A percentile compares a stretch with the other conserved stretches of the same genome.
These are phyloP conservation scores for Scutellaria galericulata DNA, from an alignment of 257 asterid genomes.

Conservation along the genomic window DNA sequence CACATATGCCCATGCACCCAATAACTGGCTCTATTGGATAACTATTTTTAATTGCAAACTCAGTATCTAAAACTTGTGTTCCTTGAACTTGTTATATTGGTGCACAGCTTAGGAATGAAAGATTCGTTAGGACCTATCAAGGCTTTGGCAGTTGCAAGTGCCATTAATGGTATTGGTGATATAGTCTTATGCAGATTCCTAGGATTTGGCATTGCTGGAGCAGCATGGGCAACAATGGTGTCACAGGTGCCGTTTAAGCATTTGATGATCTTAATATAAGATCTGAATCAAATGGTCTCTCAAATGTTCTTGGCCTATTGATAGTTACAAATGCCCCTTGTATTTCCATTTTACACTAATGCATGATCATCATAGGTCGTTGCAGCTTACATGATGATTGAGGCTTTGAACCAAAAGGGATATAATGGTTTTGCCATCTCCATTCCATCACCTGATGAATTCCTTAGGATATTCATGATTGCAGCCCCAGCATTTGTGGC, in stretches of 20 bases:
- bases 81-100: constrained; percentile 15
- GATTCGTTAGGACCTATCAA: constrained; percentile 86
- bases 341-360: constrained; percentile 18
- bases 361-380: constrained; percentile 55
- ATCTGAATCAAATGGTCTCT: not conserved
- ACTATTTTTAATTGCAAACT: not conserved
- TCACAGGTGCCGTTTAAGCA: constrained; percentile 55
- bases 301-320: not conserved
- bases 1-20: not conserved
- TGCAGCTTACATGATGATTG: constrained; percentile 81
- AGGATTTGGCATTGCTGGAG: constrained; percentile 86
- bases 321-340: not conserved
- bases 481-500: constrained; percentile 85
- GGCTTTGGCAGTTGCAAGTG: constrained; percentile 82
- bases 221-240: constrained; percentile 95
- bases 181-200: constrained; percentile 73
- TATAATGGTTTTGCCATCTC: constrained; percentile 78
- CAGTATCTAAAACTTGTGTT: constrained; percentile 1
- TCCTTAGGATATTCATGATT: constrained; percentile 60
- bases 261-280: constrained; percentile 20
- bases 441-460: constrained; percentile 61
- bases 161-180: constrained; percentile 75
- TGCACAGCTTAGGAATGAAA: constrained; percentile 78
- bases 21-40: constrained; percentile 5
- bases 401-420: constrained; percentile 69